A percentile compares a stretch with the other conserved stretches of the same genome.
Conservation (phyloP, 2,329 filamentous ascomycete species). For the Colletotrichum viniferum region DNA sequence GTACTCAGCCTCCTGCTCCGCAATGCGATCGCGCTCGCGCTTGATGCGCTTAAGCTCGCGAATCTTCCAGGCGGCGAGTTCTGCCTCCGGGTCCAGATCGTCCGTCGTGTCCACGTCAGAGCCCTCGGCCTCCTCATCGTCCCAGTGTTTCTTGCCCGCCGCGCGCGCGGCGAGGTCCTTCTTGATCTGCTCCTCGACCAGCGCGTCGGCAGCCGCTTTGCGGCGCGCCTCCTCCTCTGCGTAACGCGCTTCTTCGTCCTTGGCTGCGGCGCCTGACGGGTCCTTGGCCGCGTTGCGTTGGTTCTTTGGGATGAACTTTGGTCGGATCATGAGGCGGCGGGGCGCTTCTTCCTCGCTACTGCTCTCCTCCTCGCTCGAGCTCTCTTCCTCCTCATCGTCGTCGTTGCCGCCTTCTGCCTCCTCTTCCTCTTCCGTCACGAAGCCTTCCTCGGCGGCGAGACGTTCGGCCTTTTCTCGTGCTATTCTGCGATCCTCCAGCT, state of each 20-base stretch:
- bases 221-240: constrained; percentile 67
- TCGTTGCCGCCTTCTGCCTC: constrained; percentile 48
- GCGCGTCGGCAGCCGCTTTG: constrained; percentile 74
- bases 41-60: constrained; percentile 89
- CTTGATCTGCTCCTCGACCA: constrained; percentile 88
- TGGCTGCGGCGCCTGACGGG: constrained; percentile 27
- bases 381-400: constrained; percentile 33
- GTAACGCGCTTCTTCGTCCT: constrained; percentile 37
- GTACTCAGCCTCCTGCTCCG: constrained; percentile 80
- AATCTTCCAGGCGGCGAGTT: constrained; percentile 91
- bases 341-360: constrained; percentile 63
- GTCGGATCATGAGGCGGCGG: constrained; percentile 62
- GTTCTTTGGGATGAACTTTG: constrained; percentile 67
- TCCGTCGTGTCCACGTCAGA: constrained; percentile 89
- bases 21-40: constrained; percentile 83
- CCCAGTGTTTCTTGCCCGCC: constrained; percentile 84
- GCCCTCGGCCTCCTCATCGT: constrained; percentile 66
- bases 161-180: constrained; percentile 78
- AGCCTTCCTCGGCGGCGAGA: constrained; percentile 63
- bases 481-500: constrained; percentile 49
- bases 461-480: constrained; percentile 56
- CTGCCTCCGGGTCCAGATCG: constrained; percentile 82
- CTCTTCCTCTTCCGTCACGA: constrained; percentile 62
- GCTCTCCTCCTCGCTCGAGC: constrained; percentile 45
- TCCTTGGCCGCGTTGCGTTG: constrained; percentile 45